phyloP scores from a whole-genome alignment of 148 eudicot genomes.

The Cornus controversa region DNA sequence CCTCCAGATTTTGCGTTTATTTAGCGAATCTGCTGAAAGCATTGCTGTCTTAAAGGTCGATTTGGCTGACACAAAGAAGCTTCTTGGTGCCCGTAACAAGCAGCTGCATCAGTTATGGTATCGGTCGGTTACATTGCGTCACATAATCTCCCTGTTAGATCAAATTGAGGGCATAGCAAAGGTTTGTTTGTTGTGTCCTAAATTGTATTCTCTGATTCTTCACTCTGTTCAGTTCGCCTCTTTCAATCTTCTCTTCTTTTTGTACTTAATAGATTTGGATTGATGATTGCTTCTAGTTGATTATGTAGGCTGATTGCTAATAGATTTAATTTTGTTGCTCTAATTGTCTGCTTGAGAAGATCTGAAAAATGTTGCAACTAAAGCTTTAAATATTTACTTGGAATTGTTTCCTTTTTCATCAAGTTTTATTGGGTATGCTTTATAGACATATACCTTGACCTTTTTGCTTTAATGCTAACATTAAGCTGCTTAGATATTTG shows the following conservation, averaged over 20 bases:
- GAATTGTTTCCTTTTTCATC: not conserved
- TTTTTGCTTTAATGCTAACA: not conserved
- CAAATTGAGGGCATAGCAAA: constrained; percentile 95
- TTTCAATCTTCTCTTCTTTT: not conserved
- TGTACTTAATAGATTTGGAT: not conserved
- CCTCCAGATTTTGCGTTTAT: constrained; percentile 89
- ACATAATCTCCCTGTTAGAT: constrained; percentile 88
- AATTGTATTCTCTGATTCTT: not conserved
- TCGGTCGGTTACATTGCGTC: constrained; percentile 94
- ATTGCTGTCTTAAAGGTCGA: constrained; percentile 73
- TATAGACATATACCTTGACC: not conserved
- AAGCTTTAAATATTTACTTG: not conserved
- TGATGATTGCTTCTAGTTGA: not conserved
- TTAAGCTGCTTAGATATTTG: not conserved
- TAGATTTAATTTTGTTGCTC: not conserved
- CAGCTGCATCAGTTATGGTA: constrained; percentile 98
- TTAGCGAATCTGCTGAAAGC: constrained; percentile 92
- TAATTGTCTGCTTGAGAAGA: not conserved
- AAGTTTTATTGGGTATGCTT: not conserved
- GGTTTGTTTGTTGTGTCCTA: constrained; percentile 36
- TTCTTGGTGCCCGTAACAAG: constrained; percentile 85
- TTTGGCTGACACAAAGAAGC: constrained; percentile 82
- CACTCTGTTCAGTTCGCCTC: not conserved
- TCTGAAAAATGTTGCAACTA: not conserved
- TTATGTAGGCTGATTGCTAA: not conserved